These are phyloP conservation scores for Paecilomyces dactylethromorphus DNA, from an alignment of 2,329 filamentous ascomycete genomes.

Conservation along the genomic window DNA sequence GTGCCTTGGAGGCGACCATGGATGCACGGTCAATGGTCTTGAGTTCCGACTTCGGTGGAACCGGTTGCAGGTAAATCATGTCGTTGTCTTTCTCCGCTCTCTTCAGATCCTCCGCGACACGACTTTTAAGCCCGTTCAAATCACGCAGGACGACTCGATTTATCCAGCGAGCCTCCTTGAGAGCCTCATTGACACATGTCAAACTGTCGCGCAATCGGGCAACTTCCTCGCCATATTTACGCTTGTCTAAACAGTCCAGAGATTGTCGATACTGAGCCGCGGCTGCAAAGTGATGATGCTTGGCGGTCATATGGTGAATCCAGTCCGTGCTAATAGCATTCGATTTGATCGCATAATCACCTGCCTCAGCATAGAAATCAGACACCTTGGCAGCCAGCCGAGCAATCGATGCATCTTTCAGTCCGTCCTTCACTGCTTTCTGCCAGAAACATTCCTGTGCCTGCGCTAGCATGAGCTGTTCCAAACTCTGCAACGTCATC, in stretches of 20 bases:
- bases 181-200: constrained; percentile 72
- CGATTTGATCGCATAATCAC: constrained; percentile 81
- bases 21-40: constrained; percentile 77
- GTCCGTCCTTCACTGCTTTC: constrained; percentile 86
- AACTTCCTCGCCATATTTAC: constrained; percentile 92
- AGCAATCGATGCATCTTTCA: constrained; percentile 88
- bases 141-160: constrained; percentile 77
- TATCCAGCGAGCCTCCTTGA: constrained; percentile 77
- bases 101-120: constrained; percentile 81
- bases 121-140: constrained; percentile 72
- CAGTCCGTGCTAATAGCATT: constrained; percentile 86
- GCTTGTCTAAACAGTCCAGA: constrained; percentile 85
- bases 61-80: constrained; percentile 78
- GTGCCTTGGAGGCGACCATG: constrained; percentile 76
- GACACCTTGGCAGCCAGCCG: constrained; percentile 87
- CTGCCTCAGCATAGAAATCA: constrained; percentile 78
- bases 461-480: constrained; percentile 80
- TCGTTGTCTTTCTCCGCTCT: constrained; percentile 95
- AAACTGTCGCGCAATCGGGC: constrained; percentile 78
- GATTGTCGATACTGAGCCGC: constrained; percentile 91
- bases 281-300: constrained; percentile 94
- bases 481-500: constrained; percentile 74
- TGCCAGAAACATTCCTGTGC: constrained; percentile 98
- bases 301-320: constrained; percentile 97
- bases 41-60: constrained; percentile 83